Base-by-base conservation (phyloP, 805 yeast species). In the Zygoascus bituminiphila region DNA sequence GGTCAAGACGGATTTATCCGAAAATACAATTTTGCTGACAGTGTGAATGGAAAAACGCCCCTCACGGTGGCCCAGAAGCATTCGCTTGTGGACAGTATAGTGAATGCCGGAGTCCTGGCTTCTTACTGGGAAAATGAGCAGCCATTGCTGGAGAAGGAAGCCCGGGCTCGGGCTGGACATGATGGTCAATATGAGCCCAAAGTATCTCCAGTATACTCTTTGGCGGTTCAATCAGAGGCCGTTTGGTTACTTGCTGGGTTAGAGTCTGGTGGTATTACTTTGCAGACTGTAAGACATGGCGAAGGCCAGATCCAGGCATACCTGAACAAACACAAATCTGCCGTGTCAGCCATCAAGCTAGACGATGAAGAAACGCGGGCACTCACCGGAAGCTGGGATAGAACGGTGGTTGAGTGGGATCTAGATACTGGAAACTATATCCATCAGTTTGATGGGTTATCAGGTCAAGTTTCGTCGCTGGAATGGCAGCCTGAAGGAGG, bases 111-210 rank as follows among this genome's bases (percentile, higher is more conserved):
- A 5, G 82, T 87, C 4, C 67, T 89, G 4, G 62, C 75, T 14
- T 82, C 93, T 0, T 91, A 88, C 68, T 93, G 97, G 96, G 98
- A 91, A 61, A 93, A 93, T 64, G 98, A 93, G 67, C 86, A 88
- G 58, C 97, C 98, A 0, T 69, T 78, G 49, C 66, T 72, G 26
- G 70, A 69, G 52, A 60, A 73, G 50, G 71, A 70, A 53, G 62
- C 70, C 70, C 51, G 60, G 71, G 7, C 33, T n/a, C 2, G 22
- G 19, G 51, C 60, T 65, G 56, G 65, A 55, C 46, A 51, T 9
- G 69, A 64, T 36, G 65, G 66, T 19, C 45, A 54, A 22, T 66
- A 62, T 48, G 57, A 51, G 39, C 71, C 71, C 4, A 68, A 72
- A 44, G 66, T 81, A 8, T 85, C 91, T 17, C 96, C 98, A 0